Conservation (phyloP, 192 early-diverging fungal species). For the Mortierella claussenii region DNA sequence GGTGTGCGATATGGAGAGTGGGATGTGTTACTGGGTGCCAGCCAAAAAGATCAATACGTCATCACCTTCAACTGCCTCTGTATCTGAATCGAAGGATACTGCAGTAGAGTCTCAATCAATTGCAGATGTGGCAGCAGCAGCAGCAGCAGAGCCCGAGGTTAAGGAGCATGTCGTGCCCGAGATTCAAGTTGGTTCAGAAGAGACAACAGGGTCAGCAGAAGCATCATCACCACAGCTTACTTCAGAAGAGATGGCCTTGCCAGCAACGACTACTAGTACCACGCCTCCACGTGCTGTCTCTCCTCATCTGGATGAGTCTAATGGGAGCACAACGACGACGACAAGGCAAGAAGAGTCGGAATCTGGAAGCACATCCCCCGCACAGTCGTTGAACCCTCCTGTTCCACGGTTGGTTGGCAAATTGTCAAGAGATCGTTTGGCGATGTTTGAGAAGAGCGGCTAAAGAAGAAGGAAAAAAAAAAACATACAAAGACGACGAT, state of each 20-base stretch:
- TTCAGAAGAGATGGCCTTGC: no score
- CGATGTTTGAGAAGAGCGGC: slow-evolving; percentile 49
- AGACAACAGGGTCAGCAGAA: no score
- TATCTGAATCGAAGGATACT: neutral
- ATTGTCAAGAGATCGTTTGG: slow-evolving; percentile 41
- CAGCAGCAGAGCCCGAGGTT: no score
- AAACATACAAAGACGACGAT: neutral
- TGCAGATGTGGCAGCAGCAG: neutral
- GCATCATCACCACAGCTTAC: no score
- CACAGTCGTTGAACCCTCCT: slow-evolving; percentile 18
- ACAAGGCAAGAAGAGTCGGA: neutral
- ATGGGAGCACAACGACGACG: no score
- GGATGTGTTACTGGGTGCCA: slow-evolving; percentile 46
- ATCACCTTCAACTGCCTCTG: neutral
- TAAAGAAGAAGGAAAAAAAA: neutral
- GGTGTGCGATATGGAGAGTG: slow-evolving; percentile 33
- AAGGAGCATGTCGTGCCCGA: no score
- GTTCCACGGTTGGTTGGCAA: slow-evolving; percentile 41
- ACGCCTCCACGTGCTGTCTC: no score
- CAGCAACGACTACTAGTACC: no score
- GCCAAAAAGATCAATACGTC: slow-evolving; percentile 26
- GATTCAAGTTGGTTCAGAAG: no score
- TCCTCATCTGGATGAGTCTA: no score
- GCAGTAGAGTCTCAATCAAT: neutral
- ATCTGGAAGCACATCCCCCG: slow-evolving; percentile 18